Evolutionary conservation across 116 monocot species (phyloP).

Genomic region (Thalassia testudinum): DNA sequence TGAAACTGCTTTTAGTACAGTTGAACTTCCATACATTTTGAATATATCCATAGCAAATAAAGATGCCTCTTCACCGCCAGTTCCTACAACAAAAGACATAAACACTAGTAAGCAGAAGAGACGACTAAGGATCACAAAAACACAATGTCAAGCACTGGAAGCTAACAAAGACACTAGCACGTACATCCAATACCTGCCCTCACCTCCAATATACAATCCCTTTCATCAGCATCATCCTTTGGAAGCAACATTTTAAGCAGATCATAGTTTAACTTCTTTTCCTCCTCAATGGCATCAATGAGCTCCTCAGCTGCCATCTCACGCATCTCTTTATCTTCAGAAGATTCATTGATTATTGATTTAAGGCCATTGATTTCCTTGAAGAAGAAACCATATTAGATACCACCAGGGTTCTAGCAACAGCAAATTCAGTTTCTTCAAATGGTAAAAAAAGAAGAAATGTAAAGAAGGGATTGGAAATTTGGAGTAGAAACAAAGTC

Average conservation of each 20-base stretch:
- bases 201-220: conserved; percentile 92
- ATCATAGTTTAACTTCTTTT: conserved; percentile 40
- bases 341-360: conserved; percentile 40
- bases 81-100: conserved; percentile 32
- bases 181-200: conserved; percentile 64
- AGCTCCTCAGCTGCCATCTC: conserved; percentile 76
- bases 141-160: background rate
- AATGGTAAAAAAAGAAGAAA: background rate
- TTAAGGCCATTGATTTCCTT: conserved; percentile 79
- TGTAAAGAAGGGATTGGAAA: too few relatives aligned
- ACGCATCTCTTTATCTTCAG: conserved; percentile 81
- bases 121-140: background rate
- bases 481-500: too few relatives aligned
- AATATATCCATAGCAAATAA: conserved; percentile 98
- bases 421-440: too few relatives aligned
- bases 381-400: background rate
- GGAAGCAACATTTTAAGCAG: conserved; percentile 79
- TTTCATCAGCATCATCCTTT: conserved; percentile 96
- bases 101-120: background rate
- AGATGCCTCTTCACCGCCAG: conserved; percentile 99
- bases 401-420: too few relatives aligned
- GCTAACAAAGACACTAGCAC: background rate
- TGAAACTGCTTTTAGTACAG: background rate
- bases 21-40: conserved; percentile 42
- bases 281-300: conserved; percentile 35